Evolutionary conservation across 2,329 filamentous ascomycete genomes (phyloP).

Genomic region (Hymenoscyphus albidus): DNA sequence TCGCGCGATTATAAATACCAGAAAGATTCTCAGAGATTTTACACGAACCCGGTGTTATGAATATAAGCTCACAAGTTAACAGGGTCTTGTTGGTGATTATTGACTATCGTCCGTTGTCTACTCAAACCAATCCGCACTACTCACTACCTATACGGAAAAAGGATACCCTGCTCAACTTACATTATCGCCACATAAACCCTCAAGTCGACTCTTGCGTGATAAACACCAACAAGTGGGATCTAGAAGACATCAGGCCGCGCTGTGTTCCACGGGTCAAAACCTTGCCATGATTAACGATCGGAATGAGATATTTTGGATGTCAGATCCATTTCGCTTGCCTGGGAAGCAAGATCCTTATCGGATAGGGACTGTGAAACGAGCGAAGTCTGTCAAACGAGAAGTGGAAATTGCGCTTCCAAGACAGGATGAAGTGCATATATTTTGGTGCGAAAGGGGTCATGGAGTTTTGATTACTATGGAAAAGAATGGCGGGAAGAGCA

Average conservation of each 20-base stretch:
- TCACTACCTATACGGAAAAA: conserved; percentile 16
- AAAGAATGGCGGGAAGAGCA: conserved; percentile 14
- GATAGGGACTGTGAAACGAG: conserved; percentile 13
- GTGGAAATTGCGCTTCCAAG: conserved; percentile 15
- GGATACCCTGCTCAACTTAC: conserved; percentile 13
- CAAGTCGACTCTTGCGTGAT: conserved; percentile 11
- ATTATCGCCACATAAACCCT: neutral
- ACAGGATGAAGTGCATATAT: conserved; percentile 13
- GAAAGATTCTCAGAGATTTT: too few relatives aligned
- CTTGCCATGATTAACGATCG: conserved; percentile 17
- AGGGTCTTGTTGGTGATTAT: conserved; percentile 14
- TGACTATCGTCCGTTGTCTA: conserved; percentile 14
- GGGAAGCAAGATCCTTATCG: conserved; percentile 10
- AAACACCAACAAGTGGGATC: conserved; percentile 16
- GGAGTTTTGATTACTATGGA: conserved; percentile 14
- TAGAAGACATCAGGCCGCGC: conserved; percentile 11
- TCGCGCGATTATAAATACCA: neutral
- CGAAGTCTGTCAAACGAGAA: conserved; percentile 12
- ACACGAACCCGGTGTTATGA: neutral
- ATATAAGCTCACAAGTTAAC: neutral
- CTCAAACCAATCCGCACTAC: conserved; percentile 12
- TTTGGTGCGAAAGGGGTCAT: conserved; percentile 15
- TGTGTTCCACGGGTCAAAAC: conserved; percentile 13
- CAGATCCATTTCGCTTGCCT: conserved; percentile 10
- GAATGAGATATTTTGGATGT: conserved; percentile 16